Conservation (phyloP, 1,284 basidiomycete genomes). For the Heterobasidion occidentale region DNA sequence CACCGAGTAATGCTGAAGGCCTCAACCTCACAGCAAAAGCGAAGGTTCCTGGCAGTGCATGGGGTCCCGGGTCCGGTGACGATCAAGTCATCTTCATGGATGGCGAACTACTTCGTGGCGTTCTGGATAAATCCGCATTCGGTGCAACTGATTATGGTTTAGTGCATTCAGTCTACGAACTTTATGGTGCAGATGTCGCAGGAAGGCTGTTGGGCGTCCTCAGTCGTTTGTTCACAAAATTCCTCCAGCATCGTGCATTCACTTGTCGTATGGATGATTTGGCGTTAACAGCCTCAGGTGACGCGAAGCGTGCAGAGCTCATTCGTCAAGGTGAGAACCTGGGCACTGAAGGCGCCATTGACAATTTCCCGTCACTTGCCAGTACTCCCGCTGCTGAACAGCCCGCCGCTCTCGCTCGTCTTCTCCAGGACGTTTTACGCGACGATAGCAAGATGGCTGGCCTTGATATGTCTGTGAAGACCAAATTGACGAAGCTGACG, state of each 20-base stretch:
- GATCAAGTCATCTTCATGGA: slow-evolving; percentile 88
- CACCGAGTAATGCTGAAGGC: slow-evolving; percentile 74
- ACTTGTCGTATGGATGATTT: slow-evolving; percentile 99
- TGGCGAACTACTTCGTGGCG: slow-evolving; percentile 87
- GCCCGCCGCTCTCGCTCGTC: slow-evolving; percentile 39
- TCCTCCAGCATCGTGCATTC: slow-evolving; percentile 94
- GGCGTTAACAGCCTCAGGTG: slow-evolving; percentile 79
- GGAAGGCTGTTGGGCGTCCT: slow-evolving; percentile 91
- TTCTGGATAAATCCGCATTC: slow-evolving; percentile 97
- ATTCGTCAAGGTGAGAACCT: slow-evolving; percentile 64
- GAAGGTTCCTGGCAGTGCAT: slow-evolving; percentile 80
- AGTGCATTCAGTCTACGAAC: slow-evolving; percentile 96
- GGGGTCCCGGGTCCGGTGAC: slow-evolving; percentile 77
- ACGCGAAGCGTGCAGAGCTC: slow-evolving; percentile 64
- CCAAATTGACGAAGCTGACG: slow-evolving; percentile 77
- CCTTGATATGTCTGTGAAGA: slow-evolving; percentile 89
- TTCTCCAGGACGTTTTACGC: slow-evolving; percentile 93
- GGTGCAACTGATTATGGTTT: slow-evolving; percentile 95
- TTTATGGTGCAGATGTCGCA: slow-evolving; percentile 90
- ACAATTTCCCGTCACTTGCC: slow-evolving; percentile 75
- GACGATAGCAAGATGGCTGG: slow-evolving; percentile 98
- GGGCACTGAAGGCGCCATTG: slow-evolving; percentile 85
- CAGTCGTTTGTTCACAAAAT: slow-evolving; percentile 94
- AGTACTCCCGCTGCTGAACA: slow-evolving; percentile 42
- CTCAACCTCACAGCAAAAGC: slow-evolving; percentile 85